Evolutionary conservation across 2,329 filamentous ascomycete species (phyloP).

Genomic region (Plectosphaerella plurivora): DNA sequence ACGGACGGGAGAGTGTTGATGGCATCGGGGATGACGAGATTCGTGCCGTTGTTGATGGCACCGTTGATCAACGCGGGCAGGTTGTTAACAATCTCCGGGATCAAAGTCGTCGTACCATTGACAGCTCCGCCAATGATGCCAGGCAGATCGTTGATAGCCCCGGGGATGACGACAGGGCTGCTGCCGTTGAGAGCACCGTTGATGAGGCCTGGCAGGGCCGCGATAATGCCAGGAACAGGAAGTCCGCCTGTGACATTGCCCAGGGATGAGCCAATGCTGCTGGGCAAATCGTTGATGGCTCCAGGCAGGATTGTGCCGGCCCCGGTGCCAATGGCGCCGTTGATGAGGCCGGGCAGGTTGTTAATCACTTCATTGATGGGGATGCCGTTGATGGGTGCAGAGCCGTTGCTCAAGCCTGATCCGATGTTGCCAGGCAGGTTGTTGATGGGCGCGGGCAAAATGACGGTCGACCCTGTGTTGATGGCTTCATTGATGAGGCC

Average conservation of each 20-base stretch:
- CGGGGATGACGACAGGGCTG: background rate
- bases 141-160: background rate
- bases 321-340: background rate
- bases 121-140: background rate
- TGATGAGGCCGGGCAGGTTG: background rate
- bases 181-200: background rate
- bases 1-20: background rate
- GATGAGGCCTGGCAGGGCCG: background rate
- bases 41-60: background rate
- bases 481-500: conserved; percentile 1
- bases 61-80: background rate
- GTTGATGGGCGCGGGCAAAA: background rate
- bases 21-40: background rate
- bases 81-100: background rate
- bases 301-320: background rate
- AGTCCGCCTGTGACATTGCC: background rate
- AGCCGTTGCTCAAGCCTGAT: background rate
- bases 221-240: background rate
- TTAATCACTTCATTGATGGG: background rate
- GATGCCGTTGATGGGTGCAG: background rate
- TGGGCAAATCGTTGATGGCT: background rate
- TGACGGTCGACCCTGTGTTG: background rate
- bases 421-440: background rate
- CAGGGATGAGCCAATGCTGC: background rate
- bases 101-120: background rate